These are phyloP conservation scores for Fusarium humuli DNA, from an alignment of 2,329 filamentous ascomycete species.

Conservation along the genomic window DNA sequence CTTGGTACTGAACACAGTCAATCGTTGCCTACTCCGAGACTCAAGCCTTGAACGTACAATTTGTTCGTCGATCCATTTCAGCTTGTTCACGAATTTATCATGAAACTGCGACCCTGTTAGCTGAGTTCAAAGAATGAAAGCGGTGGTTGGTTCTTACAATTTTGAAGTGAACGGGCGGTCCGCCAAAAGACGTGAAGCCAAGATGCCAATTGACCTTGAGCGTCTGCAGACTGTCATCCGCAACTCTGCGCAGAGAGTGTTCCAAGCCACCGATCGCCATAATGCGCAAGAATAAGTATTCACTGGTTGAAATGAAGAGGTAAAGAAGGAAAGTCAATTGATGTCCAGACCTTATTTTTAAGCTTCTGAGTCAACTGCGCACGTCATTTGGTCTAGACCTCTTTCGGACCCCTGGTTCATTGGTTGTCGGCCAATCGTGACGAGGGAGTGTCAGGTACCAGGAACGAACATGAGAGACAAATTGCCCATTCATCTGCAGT, in stretches of 20 bases:
- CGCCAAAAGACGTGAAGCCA: constrained; percentile 26
- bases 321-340: fast-evolving
- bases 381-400: constrained; percentile 16
- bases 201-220: constrained; percentile 29
- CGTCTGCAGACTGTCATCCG: constrained; percentile 12
- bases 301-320: fast-evolving
- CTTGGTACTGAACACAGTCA: constrained; percentile 77
- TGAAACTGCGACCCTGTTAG: too few species aligned
- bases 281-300: fast-evolving
- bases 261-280: constrained; percentile 19
- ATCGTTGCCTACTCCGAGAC: too few species aligned
- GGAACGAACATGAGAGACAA: background rate
- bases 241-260: background rate
- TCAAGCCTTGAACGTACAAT: too few species aligned
- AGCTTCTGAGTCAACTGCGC: background rate
- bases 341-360: background rate
- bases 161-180: constrained; percentile 36
- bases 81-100: constrained; percentile 67
- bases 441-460: background rate
- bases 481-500: too few species aligned
- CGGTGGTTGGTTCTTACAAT: constrained; percentile 7
- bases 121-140: too few species aligned
- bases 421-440: background rate
- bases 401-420: background rate
- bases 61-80: constrained; percentile 76